A percentile compares a stretch with the other conserved stretches of the same genome.
Evolutionary conservation across 768 basidiomycete genomes (phyloP).

Genomic region (Rhodotorula paludigena): DNA sequence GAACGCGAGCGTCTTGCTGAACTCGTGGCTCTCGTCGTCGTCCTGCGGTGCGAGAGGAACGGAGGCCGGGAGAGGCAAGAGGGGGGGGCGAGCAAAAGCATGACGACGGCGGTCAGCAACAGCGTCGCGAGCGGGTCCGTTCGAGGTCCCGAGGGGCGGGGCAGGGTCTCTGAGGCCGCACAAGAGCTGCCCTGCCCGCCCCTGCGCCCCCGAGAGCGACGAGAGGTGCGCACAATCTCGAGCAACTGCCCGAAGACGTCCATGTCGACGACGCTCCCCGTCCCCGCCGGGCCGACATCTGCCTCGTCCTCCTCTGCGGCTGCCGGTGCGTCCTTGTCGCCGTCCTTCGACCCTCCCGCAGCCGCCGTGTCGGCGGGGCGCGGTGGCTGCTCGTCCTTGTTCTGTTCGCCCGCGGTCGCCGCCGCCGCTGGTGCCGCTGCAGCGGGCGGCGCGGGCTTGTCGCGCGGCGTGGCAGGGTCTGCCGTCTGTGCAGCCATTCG

Average conservation of each 20-base stretch:
- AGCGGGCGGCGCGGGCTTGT: too few relatives aligned
- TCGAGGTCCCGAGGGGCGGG: not conserved
- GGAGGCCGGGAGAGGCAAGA: not conserved
- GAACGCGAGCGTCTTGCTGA: conserved; percentile 69
- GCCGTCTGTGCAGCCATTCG: too few relatives aligned
- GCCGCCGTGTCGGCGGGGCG: too few relatives aligned
- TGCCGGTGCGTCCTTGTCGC: not conserved
- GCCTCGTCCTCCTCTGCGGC: not conserved
- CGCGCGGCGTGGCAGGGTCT: too few relatives aligned
- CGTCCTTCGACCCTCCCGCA: too few relatives aligned
- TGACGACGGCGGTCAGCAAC: conserved; percentile 8
- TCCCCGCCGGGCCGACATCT: conserved; percentile 10
- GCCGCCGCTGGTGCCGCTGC: too few relatives aligned
- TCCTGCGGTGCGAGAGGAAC: conserved; percentile 52
- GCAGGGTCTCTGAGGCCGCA: too few relatives aligned
- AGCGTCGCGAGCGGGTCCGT: too few relatives aligned
- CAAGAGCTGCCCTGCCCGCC: not conserved
- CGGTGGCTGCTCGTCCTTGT: too few relatives aligned
- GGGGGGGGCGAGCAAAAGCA: too few relatives aligned
- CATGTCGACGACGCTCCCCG: conserved; percentile 60
- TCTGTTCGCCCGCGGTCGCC: too few relatives aligned
- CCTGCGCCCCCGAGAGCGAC: not conserved
- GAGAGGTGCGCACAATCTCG: conserved; percentile 58
- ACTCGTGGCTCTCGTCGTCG: conserved; percentile 62
- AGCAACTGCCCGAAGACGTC: conserved; percentile 78